These are phyloP conservation scores for Nakazawaea laoshanensis DNA, from an alignment of 805 yeast species.

Conservation along the genomic window DNA sequence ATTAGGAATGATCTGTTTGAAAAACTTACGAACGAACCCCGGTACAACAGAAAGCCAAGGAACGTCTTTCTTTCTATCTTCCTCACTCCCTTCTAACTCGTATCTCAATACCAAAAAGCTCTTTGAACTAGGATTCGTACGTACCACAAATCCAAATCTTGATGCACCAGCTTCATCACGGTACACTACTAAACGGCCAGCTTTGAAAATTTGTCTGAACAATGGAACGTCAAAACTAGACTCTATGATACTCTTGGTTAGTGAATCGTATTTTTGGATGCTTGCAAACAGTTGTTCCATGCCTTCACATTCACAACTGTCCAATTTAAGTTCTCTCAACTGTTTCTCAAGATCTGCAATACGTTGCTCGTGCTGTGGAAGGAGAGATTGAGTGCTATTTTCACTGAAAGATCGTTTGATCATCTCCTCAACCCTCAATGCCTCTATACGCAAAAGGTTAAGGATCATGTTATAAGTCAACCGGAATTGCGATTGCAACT, in stretches of 20 bases:
- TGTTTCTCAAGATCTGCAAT: conserved; percentile 45
- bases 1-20: conserved; percentile 20
- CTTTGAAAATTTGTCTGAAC: conserved; percentile 36
- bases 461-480: conserved; percentile 93
- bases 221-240: conserved; percentile 39
- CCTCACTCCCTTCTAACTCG: conserved; percentile 29
- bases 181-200: conserved; percentile 53
- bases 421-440: conserved; percentile 95
- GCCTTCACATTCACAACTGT: conserved; percentile 20
- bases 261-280: conserved; percentile 34
- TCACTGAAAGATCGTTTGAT: conserved; percentile 93
- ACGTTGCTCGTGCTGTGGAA: conserved; percentile 77
- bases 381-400: conserved; percentile 72
- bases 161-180: conserved; percentile 27
- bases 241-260: conserved; percentile 35
- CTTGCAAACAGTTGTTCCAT: conserved; percentile 36
- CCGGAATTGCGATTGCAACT: conserved; percentile 84
- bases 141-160: conserved; percentile 49
- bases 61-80: conserved; percentile 16
- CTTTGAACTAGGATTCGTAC: conserved; percentile 25
- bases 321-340: conserved; percentile 28
- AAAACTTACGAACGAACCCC: conserved; percentile 25
- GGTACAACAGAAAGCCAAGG: conserved; percentile 28
- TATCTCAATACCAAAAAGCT: conserved; percentile 33
- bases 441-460: conserved; percentile 86